Evolutionary conservation across 345 rosid species (phyloP).

Genomic region (Fremontodendron californicum): DNA sequence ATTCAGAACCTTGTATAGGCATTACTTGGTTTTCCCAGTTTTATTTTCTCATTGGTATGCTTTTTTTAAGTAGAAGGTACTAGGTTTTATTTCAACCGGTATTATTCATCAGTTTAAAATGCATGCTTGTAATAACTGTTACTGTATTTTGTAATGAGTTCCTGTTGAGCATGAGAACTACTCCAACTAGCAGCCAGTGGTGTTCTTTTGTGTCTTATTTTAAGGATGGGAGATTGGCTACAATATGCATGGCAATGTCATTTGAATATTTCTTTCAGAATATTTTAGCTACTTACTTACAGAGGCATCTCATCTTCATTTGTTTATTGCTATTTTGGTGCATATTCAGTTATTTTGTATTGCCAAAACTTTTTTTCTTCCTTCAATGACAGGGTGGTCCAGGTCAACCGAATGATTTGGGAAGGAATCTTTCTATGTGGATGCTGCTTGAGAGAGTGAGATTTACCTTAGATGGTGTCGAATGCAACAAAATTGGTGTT

Average conservation of each 20-base stretch:
- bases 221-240: neutral
- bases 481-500: constrained; percentile 88
- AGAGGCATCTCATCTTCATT: neutral
- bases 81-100: neutral
- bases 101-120: neutral
- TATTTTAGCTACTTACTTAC: neutral
- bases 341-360: constrained; percentile 3
- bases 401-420: constrained; percentile 59
- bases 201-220: neutral
- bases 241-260: neutral
- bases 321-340: neutral
- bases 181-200: neutral
- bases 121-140: neutral
- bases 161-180: neutral
- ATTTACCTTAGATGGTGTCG: constrained; percentile 83
- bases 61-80: neutral
- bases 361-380: neutral
- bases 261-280: neutral
- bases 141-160: neutral
- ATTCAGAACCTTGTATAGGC: neutral
- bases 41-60: neutral
- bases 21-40: neutral
- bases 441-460: constrained; percentile 56
- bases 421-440: constrained; percentile 11
- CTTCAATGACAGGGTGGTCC: constrained; percentile 39